Conservation (phyloP, 1,139 yeast genomes). For the Yamadazyma atmosphaerica region DNA sequence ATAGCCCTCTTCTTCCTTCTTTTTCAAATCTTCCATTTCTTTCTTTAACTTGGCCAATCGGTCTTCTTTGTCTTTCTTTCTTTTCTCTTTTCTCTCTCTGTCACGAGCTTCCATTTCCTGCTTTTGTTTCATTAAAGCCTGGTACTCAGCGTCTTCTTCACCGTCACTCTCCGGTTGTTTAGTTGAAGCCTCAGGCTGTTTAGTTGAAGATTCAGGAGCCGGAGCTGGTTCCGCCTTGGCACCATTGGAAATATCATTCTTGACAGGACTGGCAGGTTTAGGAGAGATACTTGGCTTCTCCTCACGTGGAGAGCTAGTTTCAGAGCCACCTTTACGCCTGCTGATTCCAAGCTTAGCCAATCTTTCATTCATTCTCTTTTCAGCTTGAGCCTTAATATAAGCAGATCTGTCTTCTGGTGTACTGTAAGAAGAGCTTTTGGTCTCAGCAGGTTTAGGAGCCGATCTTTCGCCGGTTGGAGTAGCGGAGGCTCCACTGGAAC, state of each 20-base stretch:
- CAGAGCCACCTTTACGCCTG: constrained; percentile 28
- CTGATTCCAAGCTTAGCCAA: constrained; percentile 82
- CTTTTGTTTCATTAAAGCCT: constrained; percentile 47
- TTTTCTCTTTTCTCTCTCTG: constrained; percentile 47
- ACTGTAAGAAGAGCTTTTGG: constrained; percentile 22
- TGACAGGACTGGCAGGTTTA: neutral
- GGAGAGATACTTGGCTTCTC: neutral
- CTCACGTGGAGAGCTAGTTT: constrained; percentile 1
- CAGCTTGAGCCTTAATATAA: constrained; percentile 87
- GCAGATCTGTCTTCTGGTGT: constrained; percentile 74
- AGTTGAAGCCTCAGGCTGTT: neutral
- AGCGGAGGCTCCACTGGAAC: constrained; percentile 6
- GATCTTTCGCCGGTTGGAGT: constrained; percentile 9
- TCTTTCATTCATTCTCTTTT: constrained; percentile 84
- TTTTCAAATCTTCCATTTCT: constrained; percentile 62
- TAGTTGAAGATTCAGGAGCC: constrained; percentile 3
- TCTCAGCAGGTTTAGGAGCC: constrained; percentile 13
- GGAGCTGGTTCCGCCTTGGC: constrained; percentile 1
- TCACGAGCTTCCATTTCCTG: constrained; percentile 50
- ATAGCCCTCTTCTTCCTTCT: constrained; percentile 26
- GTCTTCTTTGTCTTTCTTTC: constrained; percentile 55
- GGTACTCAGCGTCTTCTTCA: constrained; percentile 48
- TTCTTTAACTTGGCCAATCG: constrained; percentile 58
- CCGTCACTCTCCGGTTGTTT: constrained; percentile 22
- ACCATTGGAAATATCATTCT: neutral